Percentiles rank a stretch among this genome's conserved stretches.
These are phyloP conservation scores for Plasmopara muralis DNA, from an alignment of 352 stramenopile genomes.

Conservation along the genomic window DNA sequence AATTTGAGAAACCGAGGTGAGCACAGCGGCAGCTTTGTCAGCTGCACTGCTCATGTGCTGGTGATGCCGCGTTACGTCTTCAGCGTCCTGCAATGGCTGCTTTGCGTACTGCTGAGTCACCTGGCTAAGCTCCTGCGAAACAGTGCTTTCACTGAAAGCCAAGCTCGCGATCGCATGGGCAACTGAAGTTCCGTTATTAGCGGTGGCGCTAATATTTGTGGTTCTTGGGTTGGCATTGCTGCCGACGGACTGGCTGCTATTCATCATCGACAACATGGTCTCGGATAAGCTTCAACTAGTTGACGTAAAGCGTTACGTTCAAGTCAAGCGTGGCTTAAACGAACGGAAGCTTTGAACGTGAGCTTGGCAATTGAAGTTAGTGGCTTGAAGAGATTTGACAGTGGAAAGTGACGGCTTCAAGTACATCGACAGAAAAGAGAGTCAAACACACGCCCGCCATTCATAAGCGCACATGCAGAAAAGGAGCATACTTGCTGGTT, in stretches of 20 bases:
- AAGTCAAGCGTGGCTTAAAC: slow-evolving; percentile 1
- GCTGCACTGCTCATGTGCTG: slow-evolving; percentile 19
- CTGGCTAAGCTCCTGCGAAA: slow-evolving; percentile 8
- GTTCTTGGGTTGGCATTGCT: slow-evolving; percentile 11
- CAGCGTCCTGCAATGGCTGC: slow-evolving; percentile 14
- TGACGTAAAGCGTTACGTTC: slow-evolving; percentile 4
- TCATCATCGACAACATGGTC: slow-evolving; percentile 63
- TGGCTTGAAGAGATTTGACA: slow-evolving; percentile 46
- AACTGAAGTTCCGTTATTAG: slow-evolving; percentile 23
- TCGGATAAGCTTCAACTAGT: slow-evolving; percentile 4
- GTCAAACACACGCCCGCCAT: slow-evolving; percentile 40
- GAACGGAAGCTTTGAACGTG: no score
- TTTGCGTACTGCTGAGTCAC: slow-evolving; percentile 10
- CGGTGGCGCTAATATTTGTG: slow-evolving; percentile 12
- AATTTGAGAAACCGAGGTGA: slow-evolving; percentile 19
- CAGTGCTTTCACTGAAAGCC: slow-evolving; percentile 14
- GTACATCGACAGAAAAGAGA: slow-evolving; percentile 33
- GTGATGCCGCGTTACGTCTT: slow-evolving; percentile 9
- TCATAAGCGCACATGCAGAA: slow-evolving; percentile 32
- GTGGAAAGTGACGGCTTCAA: slow-evolving; percentile 51
- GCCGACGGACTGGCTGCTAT: slow-evolving; percentile 22
- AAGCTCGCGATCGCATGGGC: slow-evolving; percentile 28
- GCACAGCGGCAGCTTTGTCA: slow-evolving; percentile 15
- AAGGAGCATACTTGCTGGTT: slow-evolving; percentile 25
- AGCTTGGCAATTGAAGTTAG: slow-evolving; percentile 59